Evolutionary conservation across 202 grass and related monocot genomes (phyloP), one percentile per base, ranked within the genome.

Genomic region (Zoysia matrella): DNA sequence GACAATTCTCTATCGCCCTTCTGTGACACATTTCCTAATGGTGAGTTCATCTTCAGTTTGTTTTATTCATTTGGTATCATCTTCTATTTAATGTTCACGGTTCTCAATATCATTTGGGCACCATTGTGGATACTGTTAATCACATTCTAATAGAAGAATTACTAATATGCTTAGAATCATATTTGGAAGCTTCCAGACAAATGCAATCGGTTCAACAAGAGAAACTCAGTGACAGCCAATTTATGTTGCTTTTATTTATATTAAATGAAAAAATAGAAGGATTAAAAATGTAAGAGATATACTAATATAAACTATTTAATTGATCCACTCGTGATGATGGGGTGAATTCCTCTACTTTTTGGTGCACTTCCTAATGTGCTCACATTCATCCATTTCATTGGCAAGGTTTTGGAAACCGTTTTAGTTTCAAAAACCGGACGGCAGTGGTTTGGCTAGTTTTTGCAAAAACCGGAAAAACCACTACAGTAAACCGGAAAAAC

Each of bases 1-100:
- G 74, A 89, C 90, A 60, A 86, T 91, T 79, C 83, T 97, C 40
- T 86, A 94, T 82, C 92, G 86, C 36, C 95, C 92, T 51, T 91
- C 88, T 6, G 72, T 78, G 74, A 79, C 90, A 62, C 95, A 97
- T 94, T 97, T 93, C 80, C 82, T 97, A 47, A 89, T 64, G 39
- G 95, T 94, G 70, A 85, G 88, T 72, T 74, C 30, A 36, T 36
- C 30, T 36, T 36, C 30, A 36, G 30, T 73, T 85, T 53, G 30
- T 14, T 49, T 15, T 9, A 36, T 36, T 79, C 9, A 51, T 56
- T 73, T 80, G 68, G 5, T 41, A 69, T 54, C 52, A 15, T 44
- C 4, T 73, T 78, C 60, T 81, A 8, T 4, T 79, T 6, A 69
- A 47, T 74, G 15, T 43, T 15, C 72, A 54, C 46, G 12, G 18